Percentiles rank a stretch among this genome's conserved stretches.
phyloP scores from a whole-genome alignment of 805 yeast genomes.

The Kodamaea jinghongensis region DNA sequence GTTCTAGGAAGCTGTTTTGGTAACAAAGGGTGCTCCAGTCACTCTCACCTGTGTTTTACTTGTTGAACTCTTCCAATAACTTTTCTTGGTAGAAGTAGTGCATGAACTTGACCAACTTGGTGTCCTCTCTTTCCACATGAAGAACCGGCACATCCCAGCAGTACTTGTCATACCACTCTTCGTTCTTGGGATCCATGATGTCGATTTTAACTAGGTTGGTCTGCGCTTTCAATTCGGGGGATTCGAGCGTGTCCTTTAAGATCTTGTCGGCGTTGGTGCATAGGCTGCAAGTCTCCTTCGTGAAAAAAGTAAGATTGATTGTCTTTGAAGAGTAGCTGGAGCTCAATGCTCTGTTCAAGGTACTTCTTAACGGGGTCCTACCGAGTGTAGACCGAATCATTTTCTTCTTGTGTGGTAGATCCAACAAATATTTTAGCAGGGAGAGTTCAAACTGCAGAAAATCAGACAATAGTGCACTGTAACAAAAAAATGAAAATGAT shows the following conservation, averaged over 20 bases:
- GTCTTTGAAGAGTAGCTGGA: constrained; percentile 4
- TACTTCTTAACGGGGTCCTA: not conserved
- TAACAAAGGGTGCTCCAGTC: too few relatives aligned
- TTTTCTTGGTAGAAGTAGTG: constrained; percentile 60
- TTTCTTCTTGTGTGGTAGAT: not conserved
- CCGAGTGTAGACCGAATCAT: not conserved
- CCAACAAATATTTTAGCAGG: too few relatives aligned
- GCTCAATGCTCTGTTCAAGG: not conserved
- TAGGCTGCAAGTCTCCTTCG: constrained; percentile 66
- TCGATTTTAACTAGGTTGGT: constrained; percentile 35
- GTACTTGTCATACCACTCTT: constrained; percentile 66
- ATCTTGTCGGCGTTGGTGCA: constrained; percentile 64
- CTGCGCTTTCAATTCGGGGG: constrained; percentile 8
- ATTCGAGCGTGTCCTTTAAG: constrained; percentile 41
- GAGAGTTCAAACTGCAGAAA: too few relatives aligned
- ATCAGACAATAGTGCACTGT: too few relatives aligned
- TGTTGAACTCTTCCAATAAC: constrained; percentile 48
- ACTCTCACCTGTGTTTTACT: constrained; percentile 15
- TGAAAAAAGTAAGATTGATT: constrained; percentile 53
- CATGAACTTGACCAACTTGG: constrained; percentile 58
- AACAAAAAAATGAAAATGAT: constrained; percentile 45
- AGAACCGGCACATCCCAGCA: constrained; percentile 79
- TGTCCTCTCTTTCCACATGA: constrained; percentile 53
- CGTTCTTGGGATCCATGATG: constrained; percentile 57
- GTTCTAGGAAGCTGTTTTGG: too few relatives aligned